These are phyloP conservation scores for Leishmania amazonensis DNA, from an alignment of 208 protist species.

Conservation along the genomic window DNA sequence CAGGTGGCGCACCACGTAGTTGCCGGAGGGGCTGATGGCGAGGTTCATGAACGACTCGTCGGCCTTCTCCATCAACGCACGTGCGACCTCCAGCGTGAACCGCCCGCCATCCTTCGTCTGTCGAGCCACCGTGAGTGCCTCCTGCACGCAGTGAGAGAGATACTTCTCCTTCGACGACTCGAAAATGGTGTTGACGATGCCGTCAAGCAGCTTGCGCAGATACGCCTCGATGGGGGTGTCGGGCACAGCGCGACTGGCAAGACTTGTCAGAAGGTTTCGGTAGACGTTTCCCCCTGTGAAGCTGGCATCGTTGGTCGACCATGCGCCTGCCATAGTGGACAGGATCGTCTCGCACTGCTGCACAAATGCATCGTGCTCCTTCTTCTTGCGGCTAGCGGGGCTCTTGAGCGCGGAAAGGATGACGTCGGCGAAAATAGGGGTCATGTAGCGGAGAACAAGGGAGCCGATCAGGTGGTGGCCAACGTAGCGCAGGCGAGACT, in stretches of 20 bases:
- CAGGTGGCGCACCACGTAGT: constrained; percentile 78
- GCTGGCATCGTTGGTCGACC: constrained; percentile 26
- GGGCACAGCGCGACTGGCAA: constrained; percentile 54
- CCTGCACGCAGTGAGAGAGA: constrained; percentile 84
- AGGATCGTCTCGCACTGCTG: constrained; percentile 54
- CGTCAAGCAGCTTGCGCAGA: constrained; percentile 52
- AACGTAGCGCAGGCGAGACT: constrained; percentile 53
- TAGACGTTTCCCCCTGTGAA: constrained; percentile 57
- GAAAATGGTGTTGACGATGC: constrained; percentile 58
- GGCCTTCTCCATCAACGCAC: constrained; percentile 54
- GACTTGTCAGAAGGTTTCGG: constrained; percentile 69
- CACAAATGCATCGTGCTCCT: constrained; percentile 38
- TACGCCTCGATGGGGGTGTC: constrained; percentile 47
- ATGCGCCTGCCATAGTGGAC: constrained; percentile 15
- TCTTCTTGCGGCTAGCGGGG: constrained; percentile 26
- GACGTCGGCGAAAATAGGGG: constrained; percentile 73
- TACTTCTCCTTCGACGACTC: constrained; percentile 77
- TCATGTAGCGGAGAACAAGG: constrained; percentile 63
- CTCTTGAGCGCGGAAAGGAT: constrained; percentile 52
- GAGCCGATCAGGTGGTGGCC: constrained; percentile 77
- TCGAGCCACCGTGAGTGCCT: constrained; percentile 49
- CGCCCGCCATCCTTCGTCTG: constrained; percentile 38
- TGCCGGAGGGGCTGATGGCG: constrained; percentile 65
- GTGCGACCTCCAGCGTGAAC: constrained; percentile 54
- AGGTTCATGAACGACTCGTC: constrained; percentile 45